Conservation (phyloP, 2,329 filamentous ascomycete species). For the Diaporthe australafricana region DNA sequence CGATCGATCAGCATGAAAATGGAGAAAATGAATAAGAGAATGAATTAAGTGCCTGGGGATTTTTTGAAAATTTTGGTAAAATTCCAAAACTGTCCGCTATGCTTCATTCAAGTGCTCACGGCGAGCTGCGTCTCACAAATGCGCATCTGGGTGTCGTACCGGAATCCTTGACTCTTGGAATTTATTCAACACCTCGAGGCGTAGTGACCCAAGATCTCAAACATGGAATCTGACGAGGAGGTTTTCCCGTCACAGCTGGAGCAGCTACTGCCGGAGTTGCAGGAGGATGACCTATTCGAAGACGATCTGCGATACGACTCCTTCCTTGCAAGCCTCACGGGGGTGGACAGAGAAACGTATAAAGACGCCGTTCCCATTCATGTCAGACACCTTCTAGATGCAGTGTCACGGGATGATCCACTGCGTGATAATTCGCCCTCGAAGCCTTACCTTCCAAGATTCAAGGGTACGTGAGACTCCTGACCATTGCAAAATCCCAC, state of each 20-base stretch:
- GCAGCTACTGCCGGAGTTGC: not conserved
- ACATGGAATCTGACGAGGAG: conserved; percentile 1
- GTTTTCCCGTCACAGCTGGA: conserved; percentile 15
- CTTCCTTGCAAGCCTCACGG: not conserved
- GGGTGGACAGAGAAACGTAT: not conserved
- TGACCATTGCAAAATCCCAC: not conserved
- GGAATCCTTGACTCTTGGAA: not conserved
- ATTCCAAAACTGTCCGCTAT: not conserved
- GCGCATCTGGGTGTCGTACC: not conserved
- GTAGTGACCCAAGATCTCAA: not conserved
- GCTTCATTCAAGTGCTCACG: no score
- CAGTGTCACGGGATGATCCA: conserved; percentile 2
- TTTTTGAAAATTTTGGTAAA: not conserved
- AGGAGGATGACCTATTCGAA: not conserved
- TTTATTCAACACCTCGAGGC: no score
- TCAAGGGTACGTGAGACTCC: not conserved
- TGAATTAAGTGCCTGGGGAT: not conserved
- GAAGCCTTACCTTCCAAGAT: not conserved
- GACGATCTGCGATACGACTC: not conserved
- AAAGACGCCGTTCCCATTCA: not conserved
- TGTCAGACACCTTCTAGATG: not conserved
- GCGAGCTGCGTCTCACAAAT: no score
- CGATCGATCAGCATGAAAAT: not conserved
- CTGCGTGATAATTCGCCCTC: not conserved
- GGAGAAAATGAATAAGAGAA: conserved; percentile 6